Evolutionary conservation across 2,329 filamentous ascomycete genomes (phyloP), one percentile per base, ranked within the genome.

Genomic region (Biscogniauxia marginata): DNA sequence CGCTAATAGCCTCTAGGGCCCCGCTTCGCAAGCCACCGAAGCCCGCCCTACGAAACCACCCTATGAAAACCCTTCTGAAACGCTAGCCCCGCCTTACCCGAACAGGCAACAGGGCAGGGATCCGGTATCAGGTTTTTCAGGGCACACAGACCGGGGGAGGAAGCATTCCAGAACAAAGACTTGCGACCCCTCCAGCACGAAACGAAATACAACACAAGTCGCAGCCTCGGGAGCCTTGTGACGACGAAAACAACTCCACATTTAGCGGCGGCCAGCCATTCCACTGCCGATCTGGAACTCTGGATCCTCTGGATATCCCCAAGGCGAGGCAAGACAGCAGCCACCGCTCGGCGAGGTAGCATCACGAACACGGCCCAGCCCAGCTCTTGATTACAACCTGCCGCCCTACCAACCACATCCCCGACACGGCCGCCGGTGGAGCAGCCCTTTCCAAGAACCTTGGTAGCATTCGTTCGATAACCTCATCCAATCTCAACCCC

Each of bases 401-500:
- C 3, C 30, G 8, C 30, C 30, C 11, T 34, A 39, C 4, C 30
- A 39, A 39, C 30, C 30, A 39, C 13, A 39, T 4, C 30, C n/a
- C n/a, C 30, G n/a, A 39, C 5, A 39, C 30, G 11, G 30, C 13
- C 30, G n/a, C 13, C n/a, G 6, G 30, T 39, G 30, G 30, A 39
- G 30, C 30, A n/a, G 30, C 1, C 7, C 30, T 39, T 34, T 39
- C 30, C 30, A 39, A 39, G 30, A 39, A 11, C 2, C 30, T 39
- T 39, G 30, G 30, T 39, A 39, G 30, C 30, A 39, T 39, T 39
- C 30, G n/a, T 16, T 39, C 45, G 45, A 21, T 7, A 46, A 46
- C 45, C 45, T 46, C 45, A 18, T 9, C 45, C 45, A 39, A 39
- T 63, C 57, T 59, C 55, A 25, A 57, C 48, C 50, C 30, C 30